Conservation (phyloP, 768 basidiomycete species). For the Pisolithus sp. region DNA sequence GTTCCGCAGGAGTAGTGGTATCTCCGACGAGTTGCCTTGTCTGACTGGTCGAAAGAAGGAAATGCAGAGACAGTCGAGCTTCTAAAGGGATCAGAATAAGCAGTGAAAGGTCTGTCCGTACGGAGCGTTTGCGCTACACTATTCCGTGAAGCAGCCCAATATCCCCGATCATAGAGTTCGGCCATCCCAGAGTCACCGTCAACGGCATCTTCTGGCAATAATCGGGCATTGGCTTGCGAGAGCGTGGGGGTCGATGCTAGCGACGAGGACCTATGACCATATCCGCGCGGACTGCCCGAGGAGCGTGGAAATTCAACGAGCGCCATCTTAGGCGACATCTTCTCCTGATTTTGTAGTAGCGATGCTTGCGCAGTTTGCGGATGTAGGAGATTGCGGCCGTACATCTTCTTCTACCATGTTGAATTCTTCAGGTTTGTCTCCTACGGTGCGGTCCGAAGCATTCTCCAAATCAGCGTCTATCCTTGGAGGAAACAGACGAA, state of each 20-base stretch:
- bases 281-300: background rate
- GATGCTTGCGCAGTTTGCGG: conserved; percentile 2
- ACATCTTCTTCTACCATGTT: background rate
- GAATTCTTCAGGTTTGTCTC: background rate
- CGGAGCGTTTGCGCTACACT: background rate
- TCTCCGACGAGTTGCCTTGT: background rate
- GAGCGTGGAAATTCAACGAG: background rate
- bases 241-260: background rate
- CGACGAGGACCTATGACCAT: conserved; percentile 2
- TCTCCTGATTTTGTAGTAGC: conserved; percentile 8
- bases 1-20: background rate
- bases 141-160: conserved; percentile 1
- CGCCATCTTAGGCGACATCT: conserved; percentile 3
- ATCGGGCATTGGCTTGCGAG: background rate
- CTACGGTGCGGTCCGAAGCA: background rate
- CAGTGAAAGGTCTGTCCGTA: background rate
- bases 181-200: background rate
- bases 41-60: background rate
- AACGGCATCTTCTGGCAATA: background rate
- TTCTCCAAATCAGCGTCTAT: conserved; percentile 15
- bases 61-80: background rate
- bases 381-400: background rate
- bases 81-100: background rate
- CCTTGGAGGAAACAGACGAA: conserved; percentile 7
- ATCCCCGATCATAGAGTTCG: background rate